phyloP scores from a whole-genome alignment of 306 rosid species.

The Fragaria ananassa region DNA sequence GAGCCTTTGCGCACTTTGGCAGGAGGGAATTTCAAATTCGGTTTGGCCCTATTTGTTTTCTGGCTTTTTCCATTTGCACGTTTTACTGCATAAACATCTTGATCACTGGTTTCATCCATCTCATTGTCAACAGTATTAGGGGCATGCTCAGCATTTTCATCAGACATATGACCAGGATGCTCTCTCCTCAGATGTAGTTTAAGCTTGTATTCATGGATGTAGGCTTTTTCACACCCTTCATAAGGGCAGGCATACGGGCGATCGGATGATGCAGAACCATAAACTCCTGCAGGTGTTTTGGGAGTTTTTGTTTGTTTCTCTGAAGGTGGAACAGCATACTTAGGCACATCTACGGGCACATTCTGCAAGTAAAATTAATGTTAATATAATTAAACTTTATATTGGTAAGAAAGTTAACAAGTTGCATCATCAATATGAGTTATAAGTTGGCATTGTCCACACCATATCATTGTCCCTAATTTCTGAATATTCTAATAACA shows the following conservation, averaged over 20 bases:
- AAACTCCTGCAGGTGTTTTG: slow-evolving; percentile 56
- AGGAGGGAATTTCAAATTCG: slow-evolving; percentile 68
- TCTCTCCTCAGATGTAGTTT: slow-evolving; percentile 86
- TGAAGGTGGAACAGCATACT: slow-evolving; percentile 53
- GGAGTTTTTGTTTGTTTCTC: slow-evolving; percentile 66
- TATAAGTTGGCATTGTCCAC: background rate
- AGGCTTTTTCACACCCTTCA: slow-evolving; percentile 89
- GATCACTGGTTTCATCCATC: slow-evolving; percentile 90
- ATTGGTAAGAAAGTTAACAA: background rate
- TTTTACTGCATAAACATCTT: slow-evolving; percentile 66
- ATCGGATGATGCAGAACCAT: slow-evolving; percentile 83
- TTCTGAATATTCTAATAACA: background rate
- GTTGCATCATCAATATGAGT: background rate
- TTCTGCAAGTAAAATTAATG: slow-evolving; percentile 40
- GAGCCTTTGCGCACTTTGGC: slow-evolving; percentile 67
- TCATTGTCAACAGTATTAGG: slow-evolving; percentile 62
- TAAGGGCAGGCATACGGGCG: slow-evolving; percentile 92
- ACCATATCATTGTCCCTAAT: background rate
- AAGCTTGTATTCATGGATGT: slow-evolving; percentile 93
- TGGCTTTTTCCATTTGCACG: slow-evolving; percentile 59
- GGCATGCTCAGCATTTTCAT: slow-evolving; percentile 61
- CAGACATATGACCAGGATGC: slow-evolving; percentile 79
- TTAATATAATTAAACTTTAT: background rate
- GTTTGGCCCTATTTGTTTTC: slow-evolving; percentile 69
- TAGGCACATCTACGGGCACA: slow-evolving; percentile 52